Conservation (phyloP, 768 basidiomycete species). For the Fomitopsis pulvina region DNA sequence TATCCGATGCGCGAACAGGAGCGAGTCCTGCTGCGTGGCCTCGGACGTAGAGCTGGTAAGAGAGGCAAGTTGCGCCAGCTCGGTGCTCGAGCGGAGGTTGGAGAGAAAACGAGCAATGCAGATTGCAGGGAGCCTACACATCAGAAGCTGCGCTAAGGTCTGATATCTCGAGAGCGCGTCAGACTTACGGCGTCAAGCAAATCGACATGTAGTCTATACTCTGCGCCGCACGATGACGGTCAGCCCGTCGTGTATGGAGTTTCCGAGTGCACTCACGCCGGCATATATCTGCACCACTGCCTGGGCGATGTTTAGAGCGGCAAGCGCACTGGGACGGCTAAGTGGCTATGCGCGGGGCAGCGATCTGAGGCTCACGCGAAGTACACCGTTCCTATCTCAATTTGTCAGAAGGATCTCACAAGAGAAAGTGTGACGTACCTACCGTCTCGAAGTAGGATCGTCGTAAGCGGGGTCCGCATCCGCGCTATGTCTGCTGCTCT, state of each 20-base stretch:
- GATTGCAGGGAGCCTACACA: background rate
- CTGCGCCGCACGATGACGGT: background rate
- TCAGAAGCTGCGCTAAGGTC: background rate
- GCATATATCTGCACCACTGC: background rate
- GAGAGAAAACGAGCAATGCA: background rate
- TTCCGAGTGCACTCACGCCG: background rate
- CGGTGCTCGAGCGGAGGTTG: background rate
- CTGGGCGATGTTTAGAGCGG: background rate
- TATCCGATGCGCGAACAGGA: too few relatives aligned
- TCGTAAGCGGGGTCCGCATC: background rate
- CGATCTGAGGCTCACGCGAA: background rate
- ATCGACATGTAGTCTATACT: too few relatives aligned
- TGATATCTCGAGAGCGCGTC: too few relatives aligned
- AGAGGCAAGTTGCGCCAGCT: too few relatives aligned
- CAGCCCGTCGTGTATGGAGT: background rate
- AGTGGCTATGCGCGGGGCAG: background rate
- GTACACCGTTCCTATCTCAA: background rate
- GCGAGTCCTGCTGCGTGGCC: too few relatives aligned
- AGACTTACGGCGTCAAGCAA: background rate
- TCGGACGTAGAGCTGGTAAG: too few relatives aligned
- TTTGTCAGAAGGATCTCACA: background rate
- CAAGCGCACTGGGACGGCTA: background rate
- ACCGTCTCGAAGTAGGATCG: background rate
- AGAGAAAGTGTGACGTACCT: background rate
- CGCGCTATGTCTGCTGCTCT: background rate